Percentiles rank a stretch among this genome's conserved stretches.
phyloP scores from a whole-genome alignment of 768 basidiomycete genomes.

The Russula sp. region DNA sequence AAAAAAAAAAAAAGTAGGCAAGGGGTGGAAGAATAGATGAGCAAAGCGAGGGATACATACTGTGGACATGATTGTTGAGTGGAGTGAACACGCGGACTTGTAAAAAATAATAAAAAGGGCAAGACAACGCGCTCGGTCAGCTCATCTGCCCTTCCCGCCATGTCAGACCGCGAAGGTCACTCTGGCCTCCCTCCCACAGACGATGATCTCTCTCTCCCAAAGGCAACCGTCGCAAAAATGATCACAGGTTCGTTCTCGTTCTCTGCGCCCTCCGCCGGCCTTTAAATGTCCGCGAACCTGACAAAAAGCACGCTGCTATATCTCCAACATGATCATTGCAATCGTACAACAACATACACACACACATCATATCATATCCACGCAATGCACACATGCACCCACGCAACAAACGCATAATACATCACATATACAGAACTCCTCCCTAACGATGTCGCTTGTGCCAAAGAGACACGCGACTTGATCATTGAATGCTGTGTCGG shows the following conservation, averaged over 20 bases:
- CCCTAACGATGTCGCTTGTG: slow-evolving; percentile 80
- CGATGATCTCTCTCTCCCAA: slow-evolving; percentile 92
- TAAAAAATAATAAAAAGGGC: slow-evolving; percentile 34
- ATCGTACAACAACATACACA: background rate
- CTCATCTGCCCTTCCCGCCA: slow-evolving; percentile 35
- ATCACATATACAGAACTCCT: slow-evolving; percentile 63
- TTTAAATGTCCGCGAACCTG: slow-evolving; percentile 17
- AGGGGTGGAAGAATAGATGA: background rate
- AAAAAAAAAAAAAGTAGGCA: slow-evolving; percentile 1
- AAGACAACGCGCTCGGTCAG: background rate
- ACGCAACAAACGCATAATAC: background rate
- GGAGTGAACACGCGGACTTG: slow-evolving; percentile 38
- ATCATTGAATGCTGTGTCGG: slow-evolving; percentile 99
- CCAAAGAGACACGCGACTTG: slow-evolving; percentile 95
- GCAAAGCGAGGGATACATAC: slow-evolving; percentile 44
- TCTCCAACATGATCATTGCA: background rate
- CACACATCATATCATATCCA: background rate
- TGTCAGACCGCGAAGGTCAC: slow-evolving; percentile 91
- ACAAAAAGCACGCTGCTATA: slow-evolving; percentile 13
- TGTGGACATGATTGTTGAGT: slow-evolving; percentile 58
- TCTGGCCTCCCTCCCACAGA: slow-evolving; percentile 63
- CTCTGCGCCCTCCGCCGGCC: slow-evolving; percentile 8
- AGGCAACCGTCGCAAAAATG: slow-evolving; percentile 97
- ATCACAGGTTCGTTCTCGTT: slow-evolving; percentile 63
- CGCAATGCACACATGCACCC: background rate